phyloP scores from a whole-genome alignment of 2,329 filamentous ascomycete species.

The Trichoderma koningii region DNA sequence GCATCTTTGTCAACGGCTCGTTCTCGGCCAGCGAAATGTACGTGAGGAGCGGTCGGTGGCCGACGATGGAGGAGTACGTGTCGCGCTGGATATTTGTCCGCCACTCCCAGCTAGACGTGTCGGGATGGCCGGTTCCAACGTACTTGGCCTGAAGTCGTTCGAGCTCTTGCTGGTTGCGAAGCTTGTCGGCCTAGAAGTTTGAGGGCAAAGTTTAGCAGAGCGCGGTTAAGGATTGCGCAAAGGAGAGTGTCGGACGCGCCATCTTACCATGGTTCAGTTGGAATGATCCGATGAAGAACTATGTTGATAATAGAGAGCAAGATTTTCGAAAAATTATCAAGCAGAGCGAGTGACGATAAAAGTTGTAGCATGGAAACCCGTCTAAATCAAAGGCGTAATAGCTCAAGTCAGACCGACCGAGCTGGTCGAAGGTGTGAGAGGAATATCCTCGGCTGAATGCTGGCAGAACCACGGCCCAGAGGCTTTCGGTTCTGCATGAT shows the following conservation, averaged over 20 bases:
- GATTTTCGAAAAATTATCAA: neutral
- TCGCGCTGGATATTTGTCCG: constrained; percentile 93
- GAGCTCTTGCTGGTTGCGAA: constrained; percentile 95
- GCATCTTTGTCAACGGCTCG: constrained; percentile 76
- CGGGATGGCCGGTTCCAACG: constrained; percentile 91
- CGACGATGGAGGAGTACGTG: constrained; percentile 84
- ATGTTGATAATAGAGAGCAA: neutral
- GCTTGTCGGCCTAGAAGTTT: constrained; percentile 78
- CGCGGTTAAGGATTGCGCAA: neutral
- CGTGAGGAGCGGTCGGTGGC: constrained; percentile 82
- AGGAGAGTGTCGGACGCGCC: neutral
- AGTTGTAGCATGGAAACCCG: neutral
- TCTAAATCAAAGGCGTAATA: neutral
- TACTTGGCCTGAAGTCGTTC: constrained; percentile 95
- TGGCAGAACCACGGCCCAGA: neutral
- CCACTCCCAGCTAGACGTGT: constrained; percentile 98
- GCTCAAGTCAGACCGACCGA: neutral
- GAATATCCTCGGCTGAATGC: constrained; percentile 28
- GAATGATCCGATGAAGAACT: no score
- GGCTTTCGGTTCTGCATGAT: constrained; percentile 10
- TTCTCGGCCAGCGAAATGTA: constrained; percentile 92
- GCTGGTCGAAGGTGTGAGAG: neutral
- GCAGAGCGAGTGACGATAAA: neutral
- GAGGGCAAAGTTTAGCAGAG: neutral
- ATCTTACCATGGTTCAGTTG: constrained; percentile 2